Evolutionary conservation across 1,139 yeast species (phyloP), one percentile per base, ranked within the genome.

Genomic region (Debaryomycetaceae sp.): DNA sequence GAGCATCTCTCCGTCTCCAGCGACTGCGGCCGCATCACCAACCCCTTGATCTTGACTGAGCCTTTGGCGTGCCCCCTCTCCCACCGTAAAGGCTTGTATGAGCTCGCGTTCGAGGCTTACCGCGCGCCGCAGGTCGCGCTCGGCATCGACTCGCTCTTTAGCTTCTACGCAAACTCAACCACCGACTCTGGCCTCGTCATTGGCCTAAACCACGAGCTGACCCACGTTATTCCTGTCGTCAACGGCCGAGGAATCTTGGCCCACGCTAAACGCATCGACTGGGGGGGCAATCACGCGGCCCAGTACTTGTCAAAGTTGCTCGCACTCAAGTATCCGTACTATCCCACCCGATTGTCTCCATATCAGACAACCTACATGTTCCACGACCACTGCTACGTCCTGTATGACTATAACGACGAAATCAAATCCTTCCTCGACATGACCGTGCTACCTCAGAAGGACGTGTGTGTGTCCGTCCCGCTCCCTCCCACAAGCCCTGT

Each of bases 251-350:
- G 93, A 0, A 42, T 77, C 3, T 52, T 85, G 30, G 58, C 69
- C 27, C 79, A 77, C 35, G 64, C 90, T 2, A 87, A 85, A 44
- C 62, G 97, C 43, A 73, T 92, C 26, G 87, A 85, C 46, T 85
- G 92, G 83, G 98, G 97, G 32, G 97, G 96, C 5, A 71, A 73
- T 36, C 81, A 73, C 31, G 69, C 87, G 2, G 73, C 69, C 21
- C 73, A 68, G 28, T 87, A 67, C 41, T 53, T 90, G 48, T 71
- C 68, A 34, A 69, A 64, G 39, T 62, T 81, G 21, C 55, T 92
- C 28, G 66, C 77, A 1, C 62, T 92, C 45, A 92, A 92, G 47
- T 92, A 92, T 52, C 98, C 98, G 1, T 78, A 77, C 42, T 90
- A 86, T 49, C 97, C 98, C 3, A 58, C 81, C 2, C 79, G 76